Base-by-base conservation (phyloP, 2,329 filamentous ascomycete species). In the Penicillium sp. region DNA sequence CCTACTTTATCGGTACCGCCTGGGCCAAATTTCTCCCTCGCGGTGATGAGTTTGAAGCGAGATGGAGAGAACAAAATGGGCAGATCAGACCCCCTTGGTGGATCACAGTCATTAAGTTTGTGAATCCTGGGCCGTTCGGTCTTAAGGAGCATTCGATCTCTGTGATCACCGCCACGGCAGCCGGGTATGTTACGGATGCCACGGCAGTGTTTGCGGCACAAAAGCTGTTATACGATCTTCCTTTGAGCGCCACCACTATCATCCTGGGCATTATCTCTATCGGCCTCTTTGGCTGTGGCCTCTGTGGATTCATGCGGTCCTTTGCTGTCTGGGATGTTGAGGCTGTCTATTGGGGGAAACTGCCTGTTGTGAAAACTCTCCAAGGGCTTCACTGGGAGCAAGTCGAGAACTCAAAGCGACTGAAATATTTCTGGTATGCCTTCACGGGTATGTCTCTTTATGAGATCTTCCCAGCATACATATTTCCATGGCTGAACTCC, bases 91-190 rank as follows among this genome's bases (percentile, higher is more conserved):
- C 69, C 17, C 82, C 82, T 0, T 23, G 62, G 0, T 78, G 71
- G 66, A 79, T 84, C 43, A 61, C 55, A 0, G 7, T 75, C 13
- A 35, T 78, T 19, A 73, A 70, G 9, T 80, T 85, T 48, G 25
- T 86, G 63, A 86, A 86, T 62, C 71, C 71, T 6, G 79, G 82
- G 0, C 77, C 77, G 0, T 86, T 80, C 78, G 74, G 73, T 27
- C 70, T 85, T 31, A 85, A 86, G 61, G 84, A 86, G 64, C 83
- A 86, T 38, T 73, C 81, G 0, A 76, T 85, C 1, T 80, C 78
- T 59, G 65, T 81, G 50, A 82, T 84, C 64, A 84, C 81, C 0
- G 81, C 82, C 1, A 82, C 80, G 0, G 81, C 81, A 0, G 82
- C 81, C 0, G 82, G 80, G 6, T 82, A 83, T 45, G 82, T 78